phyloP scores from a whole-genome alignment of 148 eudicot genomes.

The Amaranthus cruentus region DNA sequence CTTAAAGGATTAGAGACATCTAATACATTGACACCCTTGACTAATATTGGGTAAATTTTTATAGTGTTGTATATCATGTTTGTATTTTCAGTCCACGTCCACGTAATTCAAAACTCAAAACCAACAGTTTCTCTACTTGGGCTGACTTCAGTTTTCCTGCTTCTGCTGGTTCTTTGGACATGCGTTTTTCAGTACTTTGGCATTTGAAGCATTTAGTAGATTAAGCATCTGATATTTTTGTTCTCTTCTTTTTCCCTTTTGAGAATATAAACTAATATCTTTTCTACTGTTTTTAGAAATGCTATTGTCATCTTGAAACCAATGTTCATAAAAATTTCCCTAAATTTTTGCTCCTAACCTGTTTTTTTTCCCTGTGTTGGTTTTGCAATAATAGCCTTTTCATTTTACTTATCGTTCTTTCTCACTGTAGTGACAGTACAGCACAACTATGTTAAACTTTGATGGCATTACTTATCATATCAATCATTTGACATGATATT shows the following conservation, averaged over 20 bases:
- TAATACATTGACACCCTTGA: not conserved
- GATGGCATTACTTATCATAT: not conserved
- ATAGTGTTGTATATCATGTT: not conserved
- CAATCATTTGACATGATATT: not conserved
- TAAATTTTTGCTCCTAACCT: not conserved
- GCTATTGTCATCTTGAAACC: not conserved
- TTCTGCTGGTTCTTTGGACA: not conserved
- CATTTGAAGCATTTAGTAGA: not conserved
- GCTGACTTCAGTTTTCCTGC: not conserved
- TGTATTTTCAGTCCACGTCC: not conserved
- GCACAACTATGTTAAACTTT: not conserved
- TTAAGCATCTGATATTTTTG: not conserved
- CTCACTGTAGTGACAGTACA: not conserved
- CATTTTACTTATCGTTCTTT: not conserved
- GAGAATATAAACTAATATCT: not conserved
- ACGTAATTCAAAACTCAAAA: not conserved
- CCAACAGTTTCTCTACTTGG: not conserved
- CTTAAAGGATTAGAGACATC: not conserved
- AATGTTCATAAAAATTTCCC: no score
- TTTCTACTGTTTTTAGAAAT: not conserved
- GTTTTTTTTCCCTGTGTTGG: not conserved
- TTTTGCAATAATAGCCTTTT: not conserved
- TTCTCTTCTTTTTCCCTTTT: not conserved
- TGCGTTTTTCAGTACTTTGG: not conserved
- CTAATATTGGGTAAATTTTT: not conserved